Evolutionary conservation across 2,329 filamentous ascomycete genomes (phyloP), one percentile per base, ranked within the genome.

Genomic region (Hypoxylon sp.): DNA sequence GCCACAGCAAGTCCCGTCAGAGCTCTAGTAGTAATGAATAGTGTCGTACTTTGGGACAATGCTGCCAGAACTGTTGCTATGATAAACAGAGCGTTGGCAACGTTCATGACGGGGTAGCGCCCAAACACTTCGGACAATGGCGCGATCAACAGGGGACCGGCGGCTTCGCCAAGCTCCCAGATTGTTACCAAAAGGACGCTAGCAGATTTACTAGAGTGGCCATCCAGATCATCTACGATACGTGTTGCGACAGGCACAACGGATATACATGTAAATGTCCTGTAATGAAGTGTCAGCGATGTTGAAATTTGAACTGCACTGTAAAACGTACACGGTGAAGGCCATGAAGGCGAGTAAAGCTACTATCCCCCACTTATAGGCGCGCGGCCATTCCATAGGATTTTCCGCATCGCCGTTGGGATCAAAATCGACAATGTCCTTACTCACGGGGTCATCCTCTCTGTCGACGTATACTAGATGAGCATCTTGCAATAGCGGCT

Each of bases 181-280:
- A 92, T 88, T 0, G 90, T 92, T 7, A 93, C 89, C 60, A 93
- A 88, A 49, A 94, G 81, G 42, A 87, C 85, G 72, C 81, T 83
- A 14, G 85, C 81, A 0, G 84, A 83, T 63, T 84, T 84, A 77
- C 80, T 81, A 30, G 79, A 73, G 8, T 75, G 70, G n/a, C 79
- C 77, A 17, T 82, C 77, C 53, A 84, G 81, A 64, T 89, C 86
- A 1, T 78, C 72, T 22, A 86, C 82, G 69, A 89, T 88, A 51
- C 79, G 80, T 40, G 78, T 80, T 6, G 87, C 86, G 55, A 89
- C 80, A 0, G 87, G 86, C 0, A 88, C 84, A 0, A 88, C 81
- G 0, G 83, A 84, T 62, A 88, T 86, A 77, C 86, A 89, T 6
- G 85, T 88, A 69, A 89, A 87, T 2, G 86, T 88, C 3, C 86